phyloP scores from a whole-genome alignment of 2,329 filamentous ascomycete species.

The Curvularia spicifera region DNA sequence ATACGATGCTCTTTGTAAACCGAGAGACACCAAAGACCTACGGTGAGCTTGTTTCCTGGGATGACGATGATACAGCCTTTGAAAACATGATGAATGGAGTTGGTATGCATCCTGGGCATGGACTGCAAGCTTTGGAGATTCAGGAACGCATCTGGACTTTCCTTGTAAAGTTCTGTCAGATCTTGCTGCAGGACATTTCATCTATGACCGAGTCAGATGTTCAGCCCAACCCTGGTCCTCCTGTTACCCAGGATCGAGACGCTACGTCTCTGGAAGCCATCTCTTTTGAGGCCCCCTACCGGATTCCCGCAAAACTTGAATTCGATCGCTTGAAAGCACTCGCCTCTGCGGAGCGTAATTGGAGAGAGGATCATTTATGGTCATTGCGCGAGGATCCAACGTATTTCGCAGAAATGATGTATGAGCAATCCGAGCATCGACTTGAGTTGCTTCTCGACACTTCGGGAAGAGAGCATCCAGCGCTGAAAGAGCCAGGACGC shows the following conservation, averaged over 20 bases:
- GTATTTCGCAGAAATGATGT: constrained; percentile 60
- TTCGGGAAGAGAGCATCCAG: background rate
- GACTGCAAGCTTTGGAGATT: constrained; percentile 58
- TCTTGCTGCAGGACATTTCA: constrained; percentile 57
- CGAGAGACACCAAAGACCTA: constrained; percentile 42
- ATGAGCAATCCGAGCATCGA: constrained; percentile 57
- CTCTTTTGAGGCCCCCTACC: constrained; percentile 60
- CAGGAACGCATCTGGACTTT: constrained; percentile 59
- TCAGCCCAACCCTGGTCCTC: constrained; percentile 14
- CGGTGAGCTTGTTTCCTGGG: constrained; percentile 47
- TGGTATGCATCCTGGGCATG: constrained; percentile 56
- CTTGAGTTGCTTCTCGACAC: constrained; percentile 22
- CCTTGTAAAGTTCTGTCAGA: constrained; percentile 55
- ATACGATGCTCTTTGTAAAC: constrained; percentile 48
- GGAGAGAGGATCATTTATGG: constrained; percentile 36
- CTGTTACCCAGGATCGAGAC: constrained; percentile 5
- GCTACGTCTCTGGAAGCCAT: constrained; percentile 38
- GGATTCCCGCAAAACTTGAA: constrained; percentile 56
- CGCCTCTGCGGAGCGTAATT: constrained; percentile 6
- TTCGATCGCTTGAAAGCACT: constrained; percentile 51
- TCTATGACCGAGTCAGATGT: constrained; percentile 2
- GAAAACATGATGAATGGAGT: constrained; percentile 45
- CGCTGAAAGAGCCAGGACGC: constrained; percentile 2
- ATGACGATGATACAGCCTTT: constrained; percentile 49
- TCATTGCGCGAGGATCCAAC: constrained; percentile 64